A percentile compares a stretch with the other conserved stretches of the same genome.
phyloP scores from a whole-genome alignment of 257 asterid species.

The Nicotiana noctiflora region DNA sequence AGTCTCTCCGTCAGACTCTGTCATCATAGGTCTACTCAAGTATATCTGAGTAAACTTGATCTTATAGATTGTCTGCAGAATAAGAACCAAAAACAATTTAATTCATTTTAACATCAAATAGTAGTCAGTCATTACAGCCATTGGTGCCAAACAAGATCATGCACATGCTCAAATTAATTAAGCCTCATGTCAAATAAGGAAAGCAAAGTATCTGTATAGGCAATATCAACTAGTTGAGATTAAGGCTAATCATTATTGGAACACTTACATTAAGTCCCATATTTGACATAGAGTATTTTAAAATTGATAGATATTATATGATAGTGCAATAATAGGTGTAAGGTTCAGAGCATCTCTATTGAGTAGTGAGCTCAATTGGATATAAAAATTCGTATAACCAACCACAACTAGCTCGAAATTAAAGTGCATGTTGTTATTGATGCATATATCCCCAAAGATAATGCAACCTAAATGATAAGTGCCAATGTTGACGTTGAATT shows the following conservation, averaged over 20 bases:
- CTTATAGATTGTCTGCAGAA: slow-evolving; percentile 78
- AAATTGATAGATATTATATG: background rate
- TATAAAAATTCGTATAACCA: background rate
- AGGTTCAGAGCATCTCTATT: background rate
- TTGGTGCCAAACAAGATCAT: too few species aligned
- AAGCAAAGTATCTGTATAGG: background rate
- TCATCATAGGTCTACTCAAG: slow-evolving; percentile 98
- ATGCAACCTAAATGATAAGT: background rate
- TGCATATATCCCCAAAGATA: background rate
- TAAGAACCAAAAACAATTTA: background rate
- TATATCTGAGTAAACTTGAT: slow-evolving; percentile 90
- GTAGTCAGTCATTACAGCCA: background rate
- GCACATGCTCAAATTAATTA: background rate
- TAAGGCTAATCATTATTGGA: background rate
- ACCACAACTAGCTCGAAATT: background rate
- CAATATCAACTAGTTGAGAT: background rate
- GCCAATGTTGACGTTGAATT: background rate
- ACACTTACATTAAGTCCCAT: background rate
- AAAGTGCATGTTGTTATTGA: background rate
- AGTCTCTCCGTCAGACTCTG: slow-evolving; percentile 98
- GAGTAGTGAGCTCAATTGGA: background rate
- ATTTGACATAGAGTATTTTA: background rate
- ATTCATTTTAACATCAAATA: background rate
- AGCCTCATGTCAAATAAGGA: background rate
- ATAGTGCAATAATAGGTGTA: background rate